Base-by-base conservation (phyloP, 2,329 filamentous ascomycete genomes). In the Paramyrothecium sp. region DNA sequence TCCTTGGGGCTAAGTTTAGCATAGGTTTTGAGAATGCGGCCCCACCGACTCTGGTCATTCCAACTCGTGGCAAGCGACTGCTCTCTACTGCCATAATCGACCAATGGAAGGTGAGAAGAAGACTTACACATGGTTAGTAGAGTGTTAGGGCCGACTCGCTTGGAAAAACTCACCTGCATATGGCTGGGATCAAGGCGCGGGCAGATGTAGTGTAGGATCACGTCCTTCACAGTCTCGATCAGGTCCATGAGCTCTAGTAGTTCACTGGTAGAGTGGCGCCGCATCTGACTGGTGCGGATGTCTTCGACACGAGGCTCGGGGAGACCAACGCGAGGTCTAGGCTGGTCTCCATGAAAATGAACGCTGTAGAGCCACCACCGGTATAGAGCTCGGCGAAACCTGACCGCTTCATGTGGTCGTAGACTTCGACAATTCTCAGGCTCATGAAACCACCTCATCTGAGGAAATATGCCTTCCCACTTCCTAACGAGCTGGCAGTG, bases 321-420 rank as follows among this genome's bases (percentile, higher is more conserved):
- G 49, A 73, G 68, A 2, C 73, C 73, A 46, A 69, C 56, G 10
- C 71, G 70, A 3, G 75, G 75, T 23, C 71, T 67, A 11, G 70
- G 73, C 38, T 71, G 68, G 33, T 76, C 75, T 12, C 76, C 76
- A 51, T 85, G 81, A 58, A 84, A 84, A 58, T 81, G 78, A 34
- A 75, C 74, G 7, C 79, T 74, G 60, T 81, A 85, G 3, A 82
- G 71, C 81, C 81, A 83, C 81, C 81, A 85, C 33, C 74, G 69
- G 53, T 81, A 82, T 30, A 85, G 66, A 1, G 79, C 81, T 59
- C 75, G 74, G 5, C 82, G 77, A 53, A 84, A 73, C 51, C 81
- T 75, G n/a, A 67, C 60, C 26, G 72, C 71, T 63, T 85, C 82
- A 23, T 73, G 67, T 0, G 65, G 54, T 8, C 68, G 67, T 7